Conservation (phyloP, 371 early-diverging fungal genomes). For the Gilbertella persicaria region DNA sequence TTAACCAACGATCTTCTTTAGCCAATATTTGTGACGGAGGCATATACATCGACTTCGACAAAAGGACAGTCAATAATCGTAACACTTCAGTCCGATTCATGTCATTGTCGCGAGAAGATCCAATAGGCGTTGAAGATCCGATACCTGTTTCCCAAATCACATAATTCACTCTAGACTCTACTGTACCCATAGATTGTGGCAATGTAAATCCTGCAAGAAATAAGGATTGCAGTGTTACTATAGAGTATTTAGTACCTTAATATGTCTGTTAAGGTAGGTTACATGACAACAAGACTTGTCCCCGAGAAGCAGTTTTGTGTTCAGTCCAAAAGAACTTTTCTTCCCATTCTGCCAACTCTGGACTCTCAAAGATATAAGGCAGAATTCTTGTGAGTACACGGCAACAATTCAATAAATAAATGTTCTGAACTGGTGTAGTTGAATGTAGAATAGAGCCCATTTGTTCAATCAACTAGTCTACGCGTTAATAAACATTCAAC, state of each 20-base stretch:
- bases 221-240: constrained; percentile 39
- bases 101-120: constrained; percentile 64
- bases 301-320: constrained; percentile 21
- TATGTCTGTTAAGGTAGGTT: too few relatives aligned
- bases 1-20: constrained; percentile 53
- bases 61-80: constrained; percentile 70
- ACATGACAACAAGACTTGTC: constrained; percentile 24
- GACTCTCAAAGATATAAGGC: constrained; percentile 75
- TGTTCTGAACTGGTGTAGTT: constrained; percentile 38
- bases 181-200: constrained; percentile 49
- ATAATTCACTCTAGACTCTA: constrained; percentile 54
- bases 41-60: constrained; percentile 75
- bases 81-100: constrained; percentile 70
- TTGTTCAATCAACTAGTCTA: constrained; percentile 43
- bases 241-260: too few relatives aligned
- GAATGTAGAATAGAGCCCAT: constrained; percentile 41
- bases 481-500: constrained; percentile 2
- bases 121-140: constrained; percentile 67
- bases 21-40: constrained; percentile 51
- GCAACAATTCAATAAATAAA: constrained; percentile 70
- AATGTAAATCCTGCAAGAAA: constrained; percentile 79
- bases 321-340: constrained; percentile 56
- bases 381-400: constrained; percentile 77
- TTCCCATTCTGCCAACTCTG: constrained; percentile 55
- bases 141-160: constrained; percentile 81